Conservation (phyloP, 345 rosid genomes). For the Euphorbia tirucalli region DNA sequence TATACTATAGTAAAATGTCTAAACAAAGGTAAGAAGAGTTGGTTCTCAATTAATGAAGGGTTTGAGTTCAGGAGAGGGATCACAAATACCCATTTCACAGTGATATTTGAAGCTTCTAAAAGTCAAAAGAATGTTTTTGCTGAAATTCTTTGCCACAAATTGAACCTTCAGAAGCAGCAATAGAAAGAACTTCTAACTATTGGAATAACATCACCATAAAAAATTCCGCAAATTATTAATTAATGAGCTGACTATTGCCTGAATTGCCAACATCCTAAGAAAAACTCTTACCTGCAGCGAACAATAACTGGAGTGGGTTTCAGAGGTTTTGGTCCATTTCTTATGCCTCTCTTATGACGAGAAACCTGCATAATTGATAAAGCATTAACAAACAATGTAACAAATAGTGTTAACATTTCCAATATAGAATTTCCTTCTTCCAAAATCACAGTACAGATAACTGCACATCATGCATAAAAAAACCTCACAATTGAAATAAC, state of each 20-base stretch:
- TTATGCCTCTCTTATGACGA: conserved; percentile 72
- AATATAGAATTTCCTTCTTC: not conserved
- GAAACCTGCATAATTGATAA: conserved; percentile 44
- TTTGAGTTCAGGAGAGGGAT: not conserved
- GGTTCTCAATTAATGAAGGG: not conserved
- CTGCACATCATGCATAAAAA: not conserved
- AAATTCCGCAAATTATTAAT: not conserved
- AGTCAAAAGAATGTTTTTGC: not conserved
- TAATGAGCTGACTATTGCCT: not conserved
- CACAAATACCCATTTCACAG: not conserved
- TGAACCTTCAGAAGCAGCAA: not conserved
- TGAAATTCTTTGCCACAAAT: not conserved
- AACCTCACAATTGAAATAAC: conserved; percentile 1
- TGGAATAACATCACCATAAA: not conserved
- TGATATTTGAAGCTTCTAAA: not conserved
- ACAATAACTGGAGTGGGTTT: conserved; percentile 83
- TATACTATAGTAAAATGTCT: not conserved
- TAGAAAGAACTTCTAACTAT: not conserved
- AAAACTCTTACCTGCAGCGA: conserved; percentile 69
- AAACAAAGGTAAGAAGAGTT: not conserved
- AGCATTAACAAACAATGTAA: not conserved
- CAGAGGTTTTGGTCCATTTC: conserved; percentile 91
- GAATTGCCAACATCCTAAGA: not conserved
- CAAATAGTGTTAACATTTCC: too few relatives aligned
- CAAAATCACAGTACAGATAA: not conserved